Conservation (phyloP, 106 monocot genomes). For the Alisma plantagoaquatica region DNA sequence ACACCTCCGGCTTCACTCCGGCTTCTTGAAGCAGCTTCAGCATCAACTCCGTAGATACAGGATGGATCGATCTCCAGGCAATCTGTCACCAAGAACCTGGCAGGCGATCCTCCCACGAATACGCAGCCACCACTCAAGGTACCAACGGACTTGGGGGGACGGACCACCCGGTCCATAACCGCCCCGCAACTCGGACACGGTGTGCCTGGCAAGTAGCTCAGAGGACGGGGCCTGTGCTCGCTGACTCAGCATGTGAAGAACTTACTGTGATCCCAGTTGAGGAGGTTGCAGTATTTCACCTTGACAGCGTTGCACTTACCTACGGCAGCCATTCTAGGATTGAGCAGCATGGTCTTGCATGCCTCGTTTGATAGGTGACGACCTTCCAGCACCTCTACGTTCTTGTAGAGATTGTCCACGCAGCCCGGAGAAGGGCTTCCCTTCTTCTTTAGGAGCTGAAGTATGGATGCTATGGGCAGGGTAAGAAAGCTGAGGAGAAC, state of each 20-base stretch:
- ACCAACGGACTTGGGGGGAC: background rate
- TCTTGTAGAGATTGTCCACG: slow-evolving; percentile 10
- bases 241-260: background rate
- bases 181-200: background rate
- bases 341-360: slow-evolving; percentile 16
- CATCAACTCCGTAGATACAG: background rate
- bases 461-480: slow-evolving; percentile 7
- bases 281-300: background rate
- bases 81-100: background rate
- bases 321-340: background rate
- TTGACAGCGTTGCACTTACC: background rate
- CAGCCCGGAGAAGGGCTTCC: background rate
- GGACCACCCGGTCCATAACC: background rate
- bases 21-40: background rate
- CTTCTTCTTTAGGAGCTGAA: background rate
- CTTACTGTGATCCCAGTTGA: background rate
- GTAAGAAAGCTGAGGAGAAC: slow-evolving; percentile 18
- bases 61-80: background rate
- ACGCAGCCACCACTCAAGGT: background rate
- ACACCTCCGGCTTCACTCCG: too few species aligned
- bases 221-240: background rate
- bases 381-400: background rate
- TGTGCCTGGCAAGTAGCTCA: background rate
- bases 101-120: background rate
- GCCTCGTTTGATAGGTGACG: background rate